These are phyloP conservation scores for Porcisia hertigi DNA, from an alignment of 208 protist genomes.

Conservation along the genomic window DNA sequence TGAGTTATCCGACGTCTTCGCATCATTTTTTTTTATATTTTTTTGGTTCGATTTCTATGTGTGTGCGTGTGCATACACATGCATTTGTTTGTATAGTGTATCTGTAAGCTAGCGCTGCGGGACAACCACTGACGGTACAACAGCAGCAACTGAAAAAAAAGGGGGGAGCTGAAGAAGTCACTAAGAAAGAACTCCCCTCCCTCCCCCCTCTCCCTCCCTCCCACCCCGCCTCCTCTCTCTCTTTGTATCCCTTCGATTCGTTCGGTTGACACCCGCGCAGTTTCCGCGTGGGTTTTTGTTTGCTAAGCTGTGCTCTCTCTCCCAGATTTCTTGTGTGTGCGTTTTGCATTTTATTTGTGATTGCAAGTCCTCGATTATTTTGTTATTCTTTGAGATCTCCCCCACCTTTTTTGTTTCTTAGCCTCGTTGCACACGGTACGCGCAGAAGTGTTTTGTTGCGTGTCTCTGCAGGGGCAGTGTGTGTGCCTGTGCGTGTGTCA, in stretches of 20 bases:
- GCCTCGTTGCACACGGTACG: not conserved
- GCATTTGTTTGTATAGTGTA: too few relatives aligned
- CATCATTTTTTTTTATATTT: not conserved
- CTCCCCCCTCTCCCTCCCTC: not conserved
- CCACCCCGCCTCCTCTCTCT: too few relatives aligned
- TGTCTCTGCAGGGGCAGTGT: constrained; percentile 6
- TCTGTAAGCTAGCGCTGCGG: too few relatives aligned
- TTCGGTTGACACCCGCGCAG: not conserved
- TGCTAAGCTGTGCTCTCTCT: not conserved
- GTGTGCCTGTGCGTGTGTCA: not conserved
- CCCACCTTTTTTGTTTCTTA: not conserved
- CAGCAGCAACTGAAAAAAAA: too few relatives aligned
- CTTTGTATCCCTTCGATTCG: not conserved
- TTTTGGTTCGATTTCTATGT: not conserved
- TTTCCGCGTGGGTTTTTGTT: not conserved
- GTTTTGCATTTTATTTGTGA: not conserved
- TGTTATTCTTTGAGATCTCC: not conserved
- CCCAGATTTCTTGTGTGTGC: not conserved
- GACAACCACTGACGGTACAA: too few relatives aligned
- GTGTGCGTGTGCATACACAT: not conserved
- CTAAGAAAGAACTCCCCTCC: too few relatives aligned
- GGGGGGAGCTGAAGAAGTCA: too few relatives aligned
- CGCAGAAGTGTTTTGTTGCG: not conserved
- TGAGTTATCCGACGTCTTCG: not conserved
- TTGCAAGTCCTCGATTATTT: not conserved